Base-by-base conservation (phyloP, 2,329 filamentous ascomycete genomes). In the Didymella pomorum region DNA sequence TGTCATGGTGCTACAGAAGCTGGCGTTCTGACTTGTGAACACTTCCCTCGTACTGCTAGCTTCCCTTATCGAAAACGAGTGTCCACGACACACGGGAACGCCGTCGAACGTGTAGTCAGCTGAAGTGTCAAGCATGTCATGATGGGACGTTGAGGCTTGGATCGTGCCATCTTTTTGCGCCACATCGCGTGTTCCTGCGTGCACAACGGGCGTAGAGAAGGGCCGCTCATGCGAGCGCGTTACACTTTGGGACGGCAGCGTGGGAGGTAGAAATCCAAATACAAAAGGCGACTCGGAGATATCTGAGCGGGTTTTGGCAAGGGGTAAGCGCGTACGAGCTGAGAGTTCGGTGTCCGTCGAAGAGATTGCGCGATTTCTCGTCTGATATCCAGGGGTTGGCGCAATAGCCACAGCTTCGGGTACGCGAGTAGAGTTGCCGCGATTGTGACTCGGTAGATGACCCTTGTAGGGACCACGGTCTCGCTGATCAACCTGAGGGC, bases 1-100 rank as follows among this genome's bases (percentile, higher is more conserved):
- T 25, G 74, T 73, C 54, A 65, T 53, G n/a, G 68, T 71, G 60
- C 72, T 74, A 67, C 72, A 71, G 39, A 74, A 71, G 55, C 74
- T 77, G 6, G 65, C 60, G 42, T 72, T 72, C 37, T 63, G 64
- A 56, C 67, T 74, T 25, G 61, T 29, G 35, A 65, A 60, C 6
- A 55, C 28, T 11, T 60, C 47, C 23, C 56, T 65, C 47, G 52
- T 55, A 28, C 58, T 58, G 29, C 67, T 63, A 52, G 54, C 53
- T 48, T 66, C 67, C 29, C 41, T 42, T 11, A 65, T 51, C 10
- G 71, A 71, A 41, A 66, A 60, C 16, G 59, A 60, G 39, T 69
- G 64, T 7, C 48, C 48, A 41, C 60, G 61, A 43, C 62, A 63
- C 8, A 69, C 49, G 18, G 68, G 65, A 42, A 68, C 64, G 39